A percentile compares a stretch with the other conserved stretches of the same genome.
Evolutionary conservation across 768 basidiomycete species (phyloP).

Genomic region (Hemileccinum impolitum): DNA sequence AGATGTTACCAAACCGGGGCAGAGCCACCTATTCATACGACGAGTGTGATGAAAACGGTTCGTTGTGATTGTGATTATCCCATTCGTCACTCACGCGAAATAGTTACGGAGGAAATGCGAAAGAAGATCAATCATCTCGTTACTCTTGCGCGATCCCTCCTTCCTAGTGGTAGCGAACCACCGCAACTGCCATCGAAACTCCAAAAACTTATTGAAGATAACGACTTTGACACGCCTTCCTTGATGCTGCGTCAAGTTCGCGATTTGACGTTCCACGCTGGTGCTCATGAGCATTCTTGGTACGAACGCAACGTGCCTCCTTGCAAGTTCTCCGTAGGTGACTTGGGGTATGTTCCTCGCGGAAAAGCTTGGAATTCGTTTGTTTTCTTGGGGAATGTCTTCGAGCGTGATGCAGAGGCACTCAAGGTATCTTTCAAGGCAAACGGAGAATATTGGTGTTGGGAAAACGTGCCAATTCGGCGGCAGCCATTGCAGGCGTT

Average conservation of each 20-base stretch:
- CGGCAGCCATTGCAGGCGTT: constrained; percentile 34
- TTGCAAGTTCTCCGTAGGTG: constrained; percentile 41
- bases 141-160: constrained; percentile 36
- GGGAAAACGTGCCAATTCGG: constrained; percentile 32
- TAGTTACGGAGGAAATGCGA: constrained; percentile 35
- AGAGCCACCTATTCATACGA: constrained; percentile 27
- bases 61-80: not conserved
- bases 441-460: constrained; percentile 36
- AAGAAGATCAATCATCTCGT: constrained; percentile 41
- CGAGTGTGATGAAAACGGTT: constrained; percentile 21
- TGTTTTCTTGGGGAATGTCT: constrained; percentile 37
- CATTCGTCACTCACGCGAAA: constrained; percentile 2
- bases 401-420: constrained; percentile 26
- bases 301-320: constrained; percentile 38
- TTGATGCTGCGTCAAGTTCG: constrained; percentile 38
- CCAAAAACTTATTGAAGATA: constrained; percentile 33
- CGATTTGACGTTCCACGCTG: constrained; percentile 34
- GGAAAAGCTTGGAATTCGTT: constrained; percentile 38
- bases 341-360: constrained; percentile 42
- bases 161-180: constrained; percentile 35
- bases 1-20: constrained; percentile 45
- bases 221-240: constrained; percentile 24
- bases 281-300: constrained; percentile 40
- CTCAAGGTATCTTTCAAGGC: constrained; percentile 24
- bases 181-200: constrained; percentile 30